Conservation (phyloP, 2,329 filamentous ascomycete genomes). For the Thielaviopsis ethacetica region DNA sequence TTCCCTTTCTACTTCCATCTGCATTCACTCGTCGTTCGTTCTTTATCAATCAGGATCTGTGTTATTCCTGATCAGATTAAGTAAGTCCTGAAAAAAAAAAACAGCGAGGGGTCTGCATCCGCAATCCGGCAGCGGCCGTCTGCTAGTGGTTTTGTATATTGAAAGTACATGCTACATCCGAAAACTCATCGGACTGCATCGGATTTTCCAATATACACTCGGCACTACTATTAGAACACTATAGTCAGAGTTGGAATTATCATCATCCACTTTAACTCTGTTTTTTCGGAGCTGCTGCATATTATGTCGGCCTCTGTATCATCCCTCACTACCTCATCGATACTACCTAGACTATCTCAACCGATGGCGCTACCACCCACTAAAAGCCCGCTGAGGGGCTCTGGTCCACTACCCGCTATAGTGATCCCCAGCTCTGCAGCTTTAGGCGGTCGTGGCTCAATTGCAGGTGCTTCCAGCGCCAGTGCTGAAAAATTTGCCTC, state of each 20-base stretch:
- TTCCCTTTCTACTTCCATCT: not conserved
- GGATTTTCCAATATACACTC: not conserved
- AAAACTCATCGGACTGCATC: not conserved
- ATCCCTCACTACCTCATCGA: not conserved
- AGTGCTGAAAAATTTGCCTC: constrained; percentile 11
- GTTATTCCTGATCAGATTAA: constrained; percentile 11
- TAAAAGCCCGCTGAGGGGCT: constrained; percentile 7
- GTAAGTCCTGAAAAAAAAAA: not conserved
- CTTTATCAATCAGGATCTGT: constrained; percentile 10
- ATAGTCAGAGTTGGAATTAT: too few species aligned
- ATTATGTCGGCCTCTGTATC: not conserved
- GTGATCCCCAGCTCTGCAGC: not conserved
- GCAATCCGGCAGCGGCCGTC: not conserved
- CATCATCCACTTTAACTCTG: not conserved
- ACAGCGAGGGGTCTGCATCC: not conserved
- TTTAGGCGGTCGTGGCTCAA: constrained; percentile 1
- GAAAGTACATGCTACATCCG: not conserved
- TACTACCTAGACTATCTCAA: constrained; percentile 3
- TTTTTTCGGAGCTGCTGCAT: not conserved
- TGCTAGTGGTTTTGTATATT: constrained; percentile 2
- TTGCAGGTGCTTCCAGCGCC: constrained; percentile 1
- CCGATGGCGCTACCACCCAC: constrained; percentile 6
- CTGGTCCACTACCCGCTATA: constrained; percentile 7
- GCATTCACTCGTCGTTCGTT: not conserved
- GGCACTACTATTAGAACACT: too few species aligned